Evolutionary conservation across 208 protist genomes (phyloP), one percentile per base, ranked within the genome.

Genomic region (Acanthamoeba pearcei): DNA sequence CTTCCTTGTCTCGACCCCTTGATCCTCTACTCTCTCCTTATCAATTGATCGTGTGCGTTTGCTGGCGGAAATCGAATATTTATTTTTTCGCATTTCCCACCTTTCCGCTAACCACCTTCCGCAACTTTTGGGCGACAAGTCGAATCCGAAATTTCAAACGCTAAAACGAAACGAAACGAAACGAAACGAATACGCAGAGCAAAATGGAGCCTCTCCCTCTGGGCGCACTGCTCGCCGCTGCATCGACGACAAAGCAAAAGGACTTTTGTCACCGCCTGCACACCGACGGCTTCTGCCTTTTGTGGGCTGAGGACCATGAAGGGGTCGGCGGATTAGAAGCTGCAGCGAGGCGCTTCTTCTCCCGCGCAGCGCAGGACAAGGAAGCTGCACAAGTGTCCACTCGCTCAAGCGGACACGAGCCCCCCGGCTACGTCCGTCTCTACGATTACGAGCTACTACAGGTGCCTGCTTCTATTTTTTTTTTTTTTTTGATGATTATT

Each of bases 391-490:
- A 51, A 2, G 29, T n/a, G 72, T 9, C 72, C 8, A 6, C 42
- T 38, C 9, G 12, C 9, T 0, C 35, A 32, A 27, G n/a, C 42
- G 17, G 32, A 3, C 72, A 24, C 35, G 72, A 80, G 24, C 72
- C 72, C 19, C 10, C 35, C 0, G 72, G 72, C 15, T 80, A 80
- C 35, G 27, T 80, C 19, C 72, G 35, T 9, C 72, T 80, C 13
- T 80, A 29, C 72, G 72, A 80, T 32, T 80, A 80, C 29, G 72
- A 80, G 42, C 72, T 80, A 10, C 35, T 80, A 13, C 72, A 80
- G 72, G 72, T 49, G 6, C 72, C 0, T 24, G 12, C 17, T 60
- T 17, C 55, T 13, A 24, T 22, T 17, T 24, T 13, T 19, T 13
- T 60, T 19, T 74, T 32, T n/a, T n/a, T n/a, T n/a, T n/a, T n/a